These are phyloP conservation scores for Puya raimondii DNA, from an alignment of 176 grass and related monocot species.

Conservation along the genomic window DNA sequence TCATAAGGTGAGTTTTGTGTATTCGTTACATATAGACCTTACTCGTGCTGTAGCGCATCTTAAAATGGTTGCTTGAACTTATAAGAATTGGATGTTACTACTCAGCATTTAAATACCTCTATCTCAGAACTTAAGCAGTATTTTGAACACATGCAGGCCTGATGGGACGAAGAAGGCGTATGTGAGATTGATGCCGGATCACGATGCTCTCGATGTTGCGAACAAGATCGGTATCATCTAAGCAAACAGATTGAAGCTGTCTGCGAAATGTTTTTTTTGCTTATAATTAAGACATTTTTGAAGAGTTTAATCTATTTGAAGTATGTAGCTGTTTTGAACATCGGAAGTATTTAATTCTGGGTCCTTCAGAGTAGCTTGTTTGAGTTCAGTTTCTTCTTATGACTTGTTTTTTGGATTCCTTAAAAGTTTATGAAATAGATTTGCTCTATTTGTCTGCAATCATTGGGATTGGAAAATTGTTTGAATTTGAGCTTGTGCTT, in stretches of 20 bases:
- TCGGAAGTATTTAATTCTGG: background rate
- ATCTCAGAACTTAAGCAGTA: background rate
- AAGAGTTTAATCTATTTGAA: too few relatives aligned
- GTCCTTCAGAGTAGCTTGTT: background rate
- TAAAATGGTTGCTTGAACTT: too few relatives aligned
- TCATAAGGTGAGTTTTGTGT: slow-evolving; percentile 45
- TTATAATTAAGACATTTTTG: too few relatives aligned
- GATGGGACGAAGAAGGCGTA: slow-evolving; percentile 80
- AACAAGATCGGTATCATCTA: slow-evolving; percentile 82
- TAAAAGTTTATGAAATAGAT: too few relatives aligned
- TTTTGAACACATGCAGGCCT: slow-evolving; percentile 30
- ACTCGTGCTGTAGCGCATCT: too few relatives aligned
- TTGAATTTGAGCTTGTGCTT: too few relatives aligned
- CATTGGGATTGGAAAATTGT: too few relatives aligned
- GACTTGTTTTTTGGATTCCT: background rate
- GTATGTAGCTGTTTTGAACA: background rate
- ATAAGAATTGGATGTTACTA: too few relatives aligned
- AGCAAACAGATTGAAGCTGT: slow-evolving; percentile 10
- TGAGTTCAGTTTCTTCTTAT: background rate
- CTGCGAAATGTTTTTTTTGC: too few relatives aligned
- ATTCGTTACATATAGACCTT: background rate
- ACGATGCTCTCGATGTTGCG: slow-evolving; percentile 62
- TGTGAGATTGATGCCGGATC: slow-evolving; percentile 60
- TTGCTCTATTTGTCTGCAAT: too few relatives aligned
- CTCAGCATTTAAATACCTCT: too few relatives aligned